Evolutionary conservation across 1,284 basidiomycete species (phyloP).

Genomic region (Ganoderma resinaceum): DNA sequence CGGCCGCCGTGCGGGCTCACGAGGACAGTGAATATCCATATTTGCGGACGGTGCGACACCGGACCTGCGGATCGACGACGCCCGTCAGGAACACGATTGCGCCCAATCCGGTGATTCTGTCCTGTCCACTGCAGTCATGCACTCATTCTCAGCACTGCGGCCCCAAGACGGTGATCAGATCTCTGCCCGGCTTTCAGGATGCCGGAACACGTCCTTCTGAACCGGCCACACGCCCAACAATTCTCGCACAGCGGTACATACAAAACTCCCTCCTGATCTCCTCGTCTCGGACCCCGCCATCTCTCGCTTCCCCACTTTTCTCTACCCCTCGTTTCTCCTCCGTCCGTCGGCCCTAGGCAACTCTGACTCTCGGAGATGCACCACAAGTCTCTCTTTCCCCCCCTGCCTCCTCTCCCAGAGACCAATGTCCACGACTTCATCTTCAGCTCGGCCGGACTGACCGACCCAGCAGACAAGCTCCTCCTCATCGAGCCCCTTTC

Average conservation of each 20-base stretch:
- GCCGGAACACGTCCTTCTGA: constrained; percentile 20
- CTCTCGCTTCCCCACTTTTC: constrained; percentile 4
- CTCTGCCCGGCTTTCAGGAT: constrained; percentile 23
- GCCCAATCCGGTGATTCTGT: background rate
- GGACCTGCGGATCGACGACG: background rate
- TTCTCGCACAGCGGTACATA: constrained; percentile 8
- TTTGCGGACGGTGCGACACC: background rate
- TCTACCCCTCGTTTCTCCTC: background rate
- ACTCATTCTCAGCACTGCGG: constrained; percentile 7
- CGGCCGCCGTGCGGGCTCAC: background rate
- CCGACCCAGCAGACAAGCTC: constrained; percentile 58
- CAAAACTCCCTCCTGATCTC: constrained; percentile 19
- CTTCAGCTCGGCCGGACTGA: constrained; percentile 40
- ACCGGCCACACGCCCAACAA: constrained; percentile 8
- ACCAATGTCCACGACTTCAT: constrained; percentile 65
- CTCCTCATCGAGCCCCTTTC: constrained; percentile 64
- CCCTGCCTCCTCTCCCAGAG: constrained; percentile 47
- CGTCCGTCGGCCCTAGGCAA: background rate
- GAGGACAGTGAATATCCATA: background rate
- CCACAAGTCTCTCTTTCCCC: constrained; percentile 48
- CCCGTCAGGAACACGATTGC: background rate
- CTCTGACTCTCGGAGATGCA: constrained; percentile 38
- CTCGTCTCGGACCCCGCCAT: background rate
- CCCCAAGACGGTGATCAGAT: constrained; percentile 1
- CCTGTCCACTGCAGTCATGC: background rate